Evolutionary conservation across 768 basidiomycete genomes (phyloP).

Genomic region (Dictyophora rubrovolvata): DNA sequence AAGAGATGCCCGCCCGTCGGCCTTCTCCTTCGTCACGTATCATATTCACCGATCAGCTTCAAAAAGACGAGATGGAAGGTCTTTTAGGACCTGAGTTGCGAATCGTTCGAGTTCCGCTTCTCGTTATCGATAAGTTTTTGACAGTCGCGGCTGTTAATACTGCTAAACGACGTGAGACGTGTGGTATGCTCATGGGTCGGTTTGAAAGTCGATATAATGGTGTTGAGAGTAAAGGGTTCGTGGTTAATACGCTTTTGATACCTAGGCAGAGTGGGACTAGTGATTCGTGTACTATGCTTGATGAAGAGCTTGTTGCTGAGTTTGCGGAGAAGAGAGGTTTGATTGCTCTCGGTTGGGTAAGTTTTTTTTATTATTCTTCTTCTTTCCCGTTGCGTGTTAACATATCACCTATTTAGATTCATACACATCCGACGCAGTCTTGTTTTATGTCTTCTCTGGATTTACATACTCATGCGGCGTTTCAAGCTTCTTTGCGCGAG

Average conservation of each 20-base stretch:
- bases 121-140: slow-evolving; percentile 66
- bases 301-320: slow-evolving; percentile 76
- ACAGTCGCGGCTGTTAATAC: slow-evolving; percentile 75
- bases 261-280: slow-evolving; percentile 84
- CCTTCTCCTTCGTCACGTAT: slow-evolving; percentile 12
- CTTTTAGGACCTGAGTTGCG: slow-evolving; percentile 36
- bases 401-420: slow-evolving; percentile 45
- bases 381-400: neutral
- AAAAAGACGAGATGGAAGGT: neutral
- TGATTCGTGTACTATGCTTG: slow-evolving; percentile 89
- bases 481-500: slow-evolving; percentile 84
- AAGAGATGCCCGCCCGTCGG: slow-evolving; percentile 3
- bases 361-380: slow-evolving; percentile 20
- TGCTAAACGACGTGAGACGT: slow-evolving; percentile 70
- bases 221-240: slow-evolving; percentile 43
- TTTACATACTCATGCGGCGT: slow-evolving; percentile 82
- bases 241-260: slow-evolving; percentile 74
- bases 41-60: slow-evolving; percentile 10
- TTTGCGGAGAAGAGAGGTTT: slow-evolving; percentile 75
- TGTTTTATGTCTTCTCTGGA: slow-evolving; percentile 96
- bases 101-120: slow-evolving; percentile 57
- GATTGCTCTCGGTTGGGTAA: slow-evolving; percentile 87
- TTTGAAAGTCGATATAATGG: slow-evolving; percentile 13
- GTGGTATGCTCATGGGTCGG: slow-evolving; percentile 75
- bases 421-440: slow-evolving; percentile 85